These are phyloP conservation scores for Herpetomonas samuelpessoai DNA, from an alignment of 208 protist genomes.

Conservation along the genomic window DNA sequence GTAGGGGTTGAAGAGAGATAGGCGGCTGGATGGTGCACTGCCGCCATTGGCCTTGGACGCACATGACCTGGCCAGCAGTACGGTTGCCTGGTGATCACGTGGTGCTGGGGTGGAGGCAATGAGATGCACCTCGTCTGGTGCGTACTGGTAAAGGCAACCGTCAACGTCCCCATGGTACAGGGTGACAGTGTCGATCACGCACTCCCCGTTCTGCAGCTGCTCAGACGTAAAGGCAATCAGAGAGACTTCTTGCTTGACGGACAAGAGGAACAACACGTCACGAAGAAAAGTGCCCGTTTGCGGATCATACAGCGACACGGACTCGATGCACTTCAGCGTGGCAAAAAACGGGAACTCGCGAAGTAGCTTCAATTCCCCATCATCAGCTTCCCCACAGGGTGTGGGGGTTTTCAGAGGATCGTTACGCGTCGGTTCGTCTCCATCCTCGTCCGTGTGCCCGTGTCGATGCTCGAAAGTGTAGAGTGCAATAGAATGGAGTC, in stretches of 20 bases:
- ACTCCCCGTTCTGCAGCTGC: not conserved
- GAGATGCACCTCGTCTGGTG: constrained; percentile 44
- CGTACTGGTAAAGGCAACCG: constrained; percentile 63
- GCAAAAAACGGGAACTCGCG: constrained; percentile 63
- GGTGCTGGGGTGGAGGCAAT: constrained; percentile 33
- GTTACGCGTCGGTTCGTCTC: too few relatives aligned
- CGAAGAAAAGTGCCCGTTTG: constrained; percentile 18
- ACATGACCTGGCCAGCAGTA: too few relatives aligned
- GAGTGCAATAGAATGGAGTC: not conserved
- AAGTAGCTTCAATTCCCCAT: too few relatives aligned
- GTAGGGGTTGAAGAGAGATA: constrained; percentile 29
- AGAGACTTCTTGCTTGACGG: constrained; percentile 71
- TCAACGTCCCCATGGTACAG: constrained; percentile 57
- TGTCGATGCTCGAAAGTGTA: too few relatives aligned
- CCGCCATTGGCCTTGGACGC: too few relatives aligned
- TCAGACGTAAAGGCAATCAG: constrained; percentile 37
- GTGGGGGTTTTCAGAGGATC: too few relatives aligned
- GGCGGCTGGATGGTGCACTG: too few relatives aligned
- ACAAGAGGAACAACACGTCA: constrained; percentile 76
- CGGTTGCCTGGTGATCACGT: too few relatives aligned
- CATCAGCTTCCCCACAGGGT: too few relatives aligned
- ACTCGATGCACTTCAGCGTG: constrained; percentile 66
- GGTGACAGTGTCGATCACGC: constrained; percentile 13
- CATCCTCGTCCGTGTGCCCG: too few relatives aligned
- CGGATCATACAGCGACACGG: constrained; percentile 43